These are phyloP conservation scores for Globisporangium alternatum DNA, from an alignment of 352 stramenopile species.

Conservation along the genomic window DNA sequence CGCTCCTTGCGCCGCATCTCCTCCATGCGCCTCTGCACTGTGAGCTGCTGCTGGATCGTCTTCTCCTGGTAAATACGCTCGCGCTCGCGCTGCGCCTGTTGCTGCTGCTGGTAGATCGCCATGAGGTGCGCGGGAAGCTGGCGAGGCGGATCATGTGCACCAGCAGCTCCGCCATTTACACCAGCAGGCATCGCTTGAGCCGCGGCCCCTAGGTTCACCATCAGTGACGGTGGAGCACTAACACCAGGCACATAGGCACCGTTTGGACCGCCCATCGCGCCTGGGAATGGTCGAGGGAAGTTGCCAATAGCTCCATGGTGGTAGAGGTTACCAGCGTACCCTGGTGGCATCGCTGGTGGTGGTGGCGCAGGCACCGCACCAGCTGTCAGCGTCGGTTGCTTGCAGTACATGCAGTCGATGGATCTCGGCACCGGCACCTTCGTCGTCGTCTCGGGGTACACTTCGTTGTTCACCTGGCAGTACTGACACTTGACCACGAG, in stretches of 20 bases:
- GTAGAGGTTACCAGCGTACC: neutral
- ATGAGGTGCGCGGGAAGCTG: conserved; percentile 25
- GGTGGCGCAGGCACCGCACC: conserved; percentile 29
- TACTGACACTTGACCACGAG: conserved; percentile 49
- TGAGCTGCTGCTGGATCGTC: conserved; percentile 12
- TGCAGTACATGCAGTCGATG: conserved; percentile 75
- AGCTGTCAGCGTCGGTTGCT: conserved; percentile 34
- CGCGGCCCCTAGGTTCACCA: neutral
- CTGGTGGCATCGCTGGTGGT: conserved; percentile 16
- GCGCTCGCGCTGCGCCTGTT: conserved; percentile 17
- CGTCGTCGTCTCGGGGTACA: conserved; percentile 57
- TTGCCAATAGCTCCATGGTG: neutral
- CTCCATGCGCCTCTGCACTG: conserved; percentile 16
- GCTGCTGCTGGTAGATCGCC: conserved; percentile 23
- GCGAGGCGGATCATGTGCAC: conserved; percentile 1
- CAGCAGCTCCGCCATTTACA: neutral
- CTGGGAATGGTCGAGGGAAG: conserved; percentile 6
- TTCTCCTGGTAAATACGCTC: conserved; percentile 18
- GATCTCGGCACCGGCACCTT: conserved; percentile 51
- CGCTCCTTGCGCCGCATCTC: conserved; percentile 36
- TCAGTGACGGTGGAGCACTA: no score
- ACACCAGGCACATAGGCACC: conserved; percentile 3
- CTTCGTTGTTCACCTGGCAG: conserved; percentile 60
- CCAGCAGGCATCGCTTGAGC: neutral
- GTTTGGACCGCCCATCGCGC: neutral